Base-by-base conservation (phyloP, 1,284 basidiomycete species). In the Ceratobasidium sp. region DNA sequence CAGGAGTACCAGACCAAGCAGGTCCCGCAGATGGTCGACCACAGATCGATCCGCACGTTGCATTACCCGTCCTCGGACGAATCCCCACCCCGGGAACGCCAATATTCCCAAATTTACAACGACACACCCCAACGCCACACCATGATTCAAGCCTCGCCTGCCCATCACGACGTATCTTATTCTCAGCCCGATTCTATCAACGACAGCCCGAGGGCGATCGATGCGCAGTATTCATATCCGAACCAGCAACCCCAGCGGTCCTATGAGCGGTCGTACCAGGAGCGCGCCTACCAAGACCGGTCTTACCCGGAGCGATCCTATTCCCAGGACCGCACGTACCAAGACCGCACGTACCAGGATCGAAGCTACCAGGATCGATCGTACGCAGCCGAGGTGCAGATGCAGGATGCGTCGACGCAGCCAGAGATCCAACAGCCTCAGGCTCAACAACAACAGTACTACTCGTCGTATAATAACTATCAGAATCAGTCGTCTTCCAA, bases 1-100 rank as follows among this genome's bases (percentile, higher is more conserved):
- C 45, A 46, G 36, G 67, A 71, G 8, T 60, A 59, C 32, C 32
- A 71, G 16, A 48, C 45, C 3, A 46, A 39, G 41, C 67, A 59
- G 28, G 45, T 43, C 45, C n/a, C 36, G 3, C 57, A 59, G 34
- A 60, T 43, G 53, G 30, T 46, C 65, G 65, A 26, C 34, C 65
- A 41, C 28, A 32, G 59, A 16, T 45, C 55, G 18, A 30, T 48
- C n/a, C 55, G 36, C 9, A 21, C 64, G 14, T 32, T 60, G 45
- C 65, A 71, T 43, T 60, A 71, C 28, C 67, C 67, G 5, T 48
- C 67, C 3, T 41, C 65, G 3, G 67, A 60, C 1, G 45, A 60
- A 18, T 71, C 65, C 2, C 65, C 67, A 16, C 55, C 55, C 5
- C 67, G 67, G 6, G 67, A 71, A 32, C 67, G 67, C n/a, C 67